Percentiles rank a stretch among this genome's conserved stretches.
Conservation (phyloP, 1,284 basidiomycete species). For the Takashimella tepidaria region DNA sequence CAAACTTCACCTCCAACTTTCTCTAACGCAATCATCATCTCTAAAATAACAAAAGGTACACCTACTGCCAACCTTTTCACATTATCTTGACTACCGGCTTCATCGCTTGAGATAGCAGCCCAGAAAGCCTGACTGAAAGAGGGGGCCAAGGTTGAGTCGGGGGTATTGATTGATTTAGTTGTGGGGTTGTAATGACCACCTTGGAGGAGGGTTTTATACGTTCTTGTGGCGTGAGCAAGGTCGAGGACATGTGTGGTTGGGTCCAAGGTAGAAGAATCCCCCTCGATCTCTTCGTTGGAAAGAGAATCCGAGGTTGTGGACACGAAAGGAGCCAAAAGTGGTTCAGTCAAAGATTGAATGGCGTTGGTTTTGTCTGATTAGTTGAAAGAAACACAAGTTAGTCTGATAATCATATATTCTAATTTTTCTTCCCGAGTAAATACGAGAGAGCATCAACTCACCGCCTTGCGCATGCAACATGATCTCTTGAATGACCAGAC, state of each 20-base stretch:
- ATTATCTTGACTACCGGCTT: constrained; percentile 41
- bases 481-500: constrained; percentile 68
- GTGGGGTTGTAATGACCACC: constrained; percentile 77
- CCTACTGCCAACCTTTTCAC: constrained; percentile 59
- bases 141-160: constrained; percentile 56
- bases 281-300: constrained; percentile 43
- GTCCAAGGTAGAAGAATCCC: constrained; percentile 19
- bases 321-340: constrained; percentile 57
- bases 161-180: constrained; percentile 54
- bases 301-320: constrained; percentile 39
- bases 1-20: constrained; percentile 49
- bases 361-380: constrained; percentile 70
- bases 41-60: constrained; percentile 73
- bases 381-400: background rate
- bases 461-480: constrained; percentile 76
- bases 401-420: background rate
- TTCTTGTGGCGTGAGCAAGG: constrained; percentile 67
- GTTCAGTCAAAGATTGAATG: constrained; percentile 56
- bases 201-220: constrained; percentile 80
- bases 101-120: constrained; percentile 49
- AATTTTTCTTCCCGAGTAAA: background rate
- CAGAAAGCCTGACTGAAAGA: constrained; percentile 59
- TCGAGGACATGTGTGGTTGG: constrained; percentile 60
- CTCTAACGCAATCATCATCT: constrained; percentile 62
- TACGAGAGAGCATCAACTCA: constrained; percentile 45